Percentiles rank a stretch among this genome's conserved stretches.
Evolutionary conservation across 1,284 basidiomycete species (phyloP).

Genomic region (Trametes versicolor): DNA sequence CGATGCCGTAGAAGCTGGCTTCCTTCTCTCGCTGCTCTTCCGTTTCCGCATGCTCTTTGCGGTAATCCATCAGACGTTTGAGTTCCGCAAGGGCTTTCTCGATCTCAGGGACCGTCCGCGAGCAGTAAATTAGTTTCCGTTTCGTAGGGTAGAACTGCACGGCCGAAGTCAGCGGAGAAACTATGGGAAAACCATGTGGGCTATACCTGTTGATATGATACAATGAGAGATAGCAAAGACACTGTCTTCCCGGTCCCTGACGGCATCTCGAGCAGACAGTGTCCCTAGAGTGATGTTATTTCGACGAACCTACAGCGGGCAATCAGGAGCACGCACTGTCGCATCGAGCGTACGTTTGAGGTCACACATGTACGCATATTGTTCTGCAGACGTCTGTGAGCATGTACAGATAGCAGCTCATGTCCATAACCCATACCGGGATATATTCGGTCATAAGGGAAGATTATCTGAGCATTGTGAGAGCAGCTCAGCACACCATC

Average conservation of each 20-base stretch:
- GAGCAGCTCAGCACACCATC: background rate
- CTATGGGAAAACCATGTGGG: background rate
- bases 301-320: background rate
- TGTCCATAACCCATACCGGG: slow-evolving; percentile 62
- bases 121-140: slow-evolving; percentile 98
- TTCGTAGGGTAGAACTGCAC: slow-evolving; percentile 88
- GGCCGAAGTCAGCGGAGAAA: background rate
- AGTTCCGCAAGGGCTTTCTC: slow-evolving; percentile 98
- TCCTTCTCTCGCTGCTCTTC: slow-evolving; percentile 85
- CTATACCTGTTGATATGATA: slow-evolving; percentile 94
- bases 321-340: slow-evolving; percentile 56
- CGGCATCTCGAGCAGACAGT: slow-evolving; percentile 99
- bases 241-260: slow-evolving; percentile 99
- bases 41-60: slow-evolving; percentile 74
- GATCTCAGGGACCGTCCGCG: slow-evolving; percentile 99
- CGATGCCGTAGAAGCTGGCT: slow-evolving; percentile 87
- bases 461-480: slow-evolving; percentile 70
- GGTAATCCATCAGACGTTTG: slow-evolving; percentile 94
- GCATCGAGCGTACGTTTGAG: slow-evolving; percentile 97
- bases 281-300: slow-evolving; percentile 70
- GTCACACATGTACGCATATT: slow-evolving; percentile 99
- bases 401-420: background rate
- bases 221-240: slow-evolving; percentile 94
- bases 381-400: slow-evolving; percentile 63
- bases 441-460: slow-evolving; percentile 93